Evolutionary conservation across 2,329 filamentous ascomycete genomes (phyloP), one percentile per base, ranked within the genome.

Genomic region (Talaromyces rugulosus): DNA sequence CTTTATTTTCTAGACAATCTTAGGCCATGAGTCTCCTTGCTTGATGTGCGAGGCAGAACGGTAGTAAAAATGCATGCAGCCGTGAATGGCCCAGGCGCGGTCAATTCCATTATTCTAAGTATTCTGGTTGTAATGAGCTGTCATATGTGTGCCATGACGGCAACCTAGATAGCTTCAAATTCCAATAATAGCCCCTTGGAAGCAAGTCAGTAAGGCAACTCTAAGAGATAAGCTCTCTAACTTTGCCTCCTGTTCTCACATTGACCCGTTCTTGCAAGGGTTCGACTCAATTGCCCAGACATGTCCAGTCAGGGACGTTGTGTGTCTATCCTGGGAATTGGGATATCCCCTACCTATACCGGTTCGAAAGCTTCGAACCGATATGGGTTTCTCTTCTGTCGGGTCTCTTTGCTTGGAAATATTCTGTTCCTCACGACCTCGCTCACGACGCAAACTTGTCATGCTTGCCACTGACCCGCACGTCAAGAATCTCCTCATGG

Each of bases 401-500:
- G 7, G 16, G 16, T n/a, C 44, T 53, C 27, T n/a, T 53, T 53
- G 27, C 28, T 53, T 53, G 27, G 31, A 52, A n/a, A 30, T 31
- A 27, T 53, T 23, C 27, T 30, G 23, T 55, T 30, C 18, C 18
- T 53, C 5, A 7, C 30, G 9, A 27, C 54, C 27, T 44, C 2
- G 5, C 28, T 68, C 57, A 71, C 33, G 71, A 78, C 52, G 77
- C 77, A 71, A 80, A 96, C 75, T 96, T 96, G 78, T 96, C 92
- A 77, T 96, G 93, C 79, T 96, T 96, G 61, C 87, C 88, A 80
- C 96, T 96, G 33, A 95, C 89, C 76, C 94, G 95, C 60, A 97
- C 81, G 77, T 96, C 88, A 66, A 98, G 77, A 70, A 97, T 77
- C 68, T 85, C 85, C 78, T 98, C 93, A 74, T 97, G 90, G 73